Evolutionary conservation across 352 stramenopile genomes (phyloP).

Genomic region (Plasmopara viticola): DNA sequence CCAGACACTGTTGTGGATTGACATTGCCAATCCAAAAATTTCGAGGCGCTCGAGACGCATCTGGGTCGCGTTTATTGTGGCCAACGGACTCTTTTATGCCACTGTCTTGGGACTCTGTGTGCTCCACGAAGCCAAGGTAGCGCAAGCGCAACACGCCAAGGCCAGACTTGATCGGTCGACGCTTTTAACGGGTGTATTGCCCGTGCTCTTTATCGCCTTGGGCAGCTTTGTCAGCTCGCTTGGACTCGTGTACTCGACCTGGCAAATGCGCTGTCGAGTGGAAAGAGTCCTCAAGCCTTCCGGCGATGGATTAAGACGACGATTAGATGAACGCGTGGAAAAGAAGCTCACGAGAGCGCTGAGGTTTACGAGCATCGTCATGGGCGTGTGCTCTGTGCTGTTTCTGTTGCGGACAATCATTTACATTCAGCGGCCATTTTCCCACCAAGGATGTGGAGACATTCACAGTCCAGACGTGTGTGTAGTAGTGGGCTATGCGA

Average conservation of each 20-base stretch:
- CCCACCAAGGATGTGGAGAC: slow-evolving; percentile 58
- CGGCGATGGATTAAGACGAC: slow-evolving; percentile 29
- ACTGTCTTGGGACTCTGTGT: slow-evolving; percentile 55
- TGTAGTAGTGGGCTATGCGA: slow-evolving; percentile 61
- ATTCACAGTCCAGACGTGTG: slow-evolving; percentile 58
- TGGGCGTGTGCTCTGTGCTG: slow-evolving; percentile 53
- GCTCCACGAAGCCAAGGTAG: slow-evolving; percentile 32
- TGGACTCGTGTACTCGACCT: slow-evolving; percentile 73
- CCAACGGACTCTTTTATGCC: slow-evolving; percentile 73
- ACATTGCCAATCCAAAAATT: slow-evolving; percentile 80
- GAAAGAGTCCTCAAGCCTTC: slow-evolving; percentile 54
- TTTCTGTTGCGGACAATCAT: slow-evolving; percentile 73
- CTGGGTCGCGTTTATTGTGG: slow-evolving; percentile 62
- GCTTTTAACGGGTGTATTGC: slow-evolving; percentile 49
- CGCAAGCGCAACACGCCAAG: slow-evolving; percentile 11
- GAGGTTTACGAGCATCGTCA: slow-evolving; percentile 65
- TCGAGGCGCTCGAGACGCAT: slow-evolving; percentile 66
- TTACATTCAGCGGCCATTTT: slow-evolving; percentile 77
- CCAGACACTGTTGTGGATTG: slow-evolving; percentile 82
- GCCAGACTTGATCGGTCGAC: slow-evolving; percentile 12
- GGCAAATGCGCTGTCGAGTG: slow-evolving; percentile 64
- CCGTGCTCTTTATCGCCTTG: slow-evolving; percentile 60
- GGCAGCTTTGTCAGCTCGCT: slow-evolving; percentile 64
- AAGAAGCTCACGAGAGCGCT: slow-evolving; percentile 71
- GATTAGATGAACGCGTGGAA: slow-evolving; percentile 54